Percentiles rank a stretch among this genome's conserved stretches.
phyloP scores from a whole-genome alignment of 192 early-diverging fungal genomes.

The Phycomyces blakesleeanus region DNA sequence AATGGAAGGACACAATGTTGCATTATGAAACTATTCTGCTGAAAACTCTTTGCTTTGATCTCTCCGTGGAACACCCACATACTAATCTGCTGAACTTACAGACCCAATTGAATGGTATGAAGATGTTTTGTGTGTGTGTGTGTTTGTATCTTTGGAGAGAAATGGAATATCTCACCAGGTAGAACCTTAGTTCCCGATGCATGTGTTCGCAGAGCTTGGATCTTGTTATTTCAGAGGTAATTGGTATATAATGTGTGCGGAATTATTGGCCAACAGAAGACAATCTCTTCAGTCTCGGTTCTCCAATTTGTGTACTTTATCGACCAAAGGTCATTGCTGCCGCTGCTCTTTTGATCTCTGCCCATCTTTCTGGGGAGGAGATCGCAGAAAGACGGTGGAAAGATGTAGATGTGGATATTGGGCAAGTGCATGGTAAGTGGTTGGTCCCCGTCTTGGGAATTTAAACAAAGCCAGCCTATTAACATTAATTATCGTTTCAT shows the following conservation, averaged over 20 bases:
- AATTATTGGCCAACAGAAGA: not conserved
- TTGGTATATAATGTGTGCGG: not conserved
- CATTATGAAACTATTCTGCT: constrained; percentile 56
- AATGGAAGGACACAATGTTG: constrained; percentile 53
- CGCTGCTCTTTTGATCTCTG: constrained; percentile 42
- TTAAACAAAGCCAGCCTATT: too few relatives aligned
- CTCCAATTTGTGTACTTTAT: constrained; percentile 46
- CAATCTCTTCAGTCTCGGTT: constrained; percentile 29
- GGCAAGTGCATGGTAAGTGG: constrained; percentile 24
- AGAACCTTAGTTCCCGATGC: constrained; percentile 18
- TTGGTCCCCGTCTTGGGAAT: too few relatives aligned
- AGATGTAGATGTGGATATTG: constrained; percentile 22
- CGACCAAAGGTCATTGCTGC: constrained; percentile 39
- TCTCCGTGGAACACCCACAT: constrained; percentile 67
- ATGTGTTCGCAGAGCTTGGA: constrained; percentile 48
- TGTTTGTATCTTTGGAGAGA: too few relatives aligned
- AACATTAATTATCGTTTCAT: not conserved
- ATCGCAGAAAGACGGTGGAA: constrained; percentile 3
- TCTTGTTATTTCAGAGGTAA: constrained; percentile 46
- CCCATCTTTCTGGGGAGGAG: constrained; percentile 5
- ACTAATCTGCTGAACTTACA: constrained; percentile 34
- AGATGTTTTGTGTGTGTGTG: too few relatives aligned
- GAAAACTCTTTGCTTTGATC: constrained; percentile 68
- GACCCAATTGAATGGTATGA: constrained; percentile 21
- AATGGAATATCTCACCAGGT: not conserved